Base-by-base conservation (phyloP, 345 rosid species). In the Conringia planisiliqua region DNA sequence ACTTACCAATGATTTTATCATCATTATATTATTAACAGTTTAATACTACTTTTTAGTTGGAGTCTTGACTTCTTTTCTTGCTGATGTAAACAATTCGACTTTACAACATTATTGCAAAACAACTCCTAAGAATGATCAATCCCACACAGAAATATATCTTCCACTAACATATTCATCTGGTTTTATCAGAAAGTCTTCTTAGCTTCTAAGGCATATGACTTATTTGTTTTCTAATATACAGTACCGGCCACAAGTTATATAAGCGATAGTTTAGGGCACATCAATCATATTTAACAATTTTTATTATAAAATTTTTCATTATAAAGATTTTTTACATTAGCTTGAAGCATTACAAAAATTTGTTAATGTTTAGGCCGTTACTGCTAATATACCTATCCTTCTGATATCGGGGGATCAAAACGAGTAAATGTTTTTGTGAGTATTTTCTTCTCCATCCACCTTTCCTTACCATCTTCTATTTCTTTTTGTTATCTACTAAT, bases 111-210 rank as follows among this genome's bases (percentile, higher is more conserved):
- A 48, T 67, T 59, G 68, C 35, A 59, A 58, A 68, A 43, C 69
- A 61, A 69, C 62, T 67, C 73, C 64, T 22, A 39, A 22, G 29
- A 68, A 60, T 77, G 14, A 64, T 4, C 44, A 80, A 54, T 80
- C 89, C 83, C 77, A 88, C 74, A 3, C 82, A 88, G 82, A 84
- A 86, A 86, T 83, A 88, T 87, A 86, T 84, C 73, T 61, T 69
- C 39, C 62, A 33, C 69, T 43, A 52, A 54, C 70, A 76, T 33
- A n/a, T n/a, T n/a, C n/a, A 54, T 51, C 51, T 38, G 16, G 24
- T 76, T 62, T 38, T 71, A 47, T 46, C 72, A 55, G 61, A 64
- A 47, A 70, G 66, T 76, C 64, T 60, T 51, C 56, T 40, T 40
- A 42, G 57, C 74, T 68, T 60, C 68, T 61, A 51, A 22, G 13